Conservation (phyloP, 2,329 filamentous ascomycete species). For the Uncinocarpus reesii region DNA sequence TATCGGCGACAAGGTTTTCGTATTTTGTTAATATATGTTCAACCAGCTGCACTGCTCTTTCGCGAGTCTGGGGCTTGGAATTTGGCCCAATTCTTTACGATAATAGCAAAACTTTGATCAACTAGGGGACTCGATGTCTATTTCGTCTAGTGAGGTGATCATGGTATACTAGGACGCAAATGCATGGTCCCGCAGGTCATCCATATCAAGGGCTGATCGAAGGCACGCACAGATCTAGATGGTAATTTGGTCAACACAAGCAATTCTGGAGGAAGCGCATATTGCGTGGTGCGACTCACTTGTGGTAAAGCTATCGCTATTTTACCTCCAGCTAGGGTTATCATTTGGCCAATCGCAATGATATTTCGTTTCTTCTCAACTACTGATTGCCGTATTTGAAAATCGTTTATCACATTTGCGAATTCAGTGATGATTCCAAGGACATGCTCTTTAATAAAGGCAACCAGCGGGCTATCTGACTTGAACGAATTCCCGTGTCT, state of each 20-base stretch:
- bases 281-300: slow-evolving; percentile 43
- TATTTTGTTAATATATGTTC: slow-evolving; percentile 55
- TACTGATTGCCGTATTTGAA: slow-evolving; percentile 45
- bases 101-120: slow-evolving; percentile 80
- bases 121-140: slow-evolving; percentile 70
- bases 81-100: slow-evolving; percentile 65
- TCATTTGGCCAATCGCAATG: slow-evolving; percentile 77
- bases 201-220: slow-evolving; percentile 66
- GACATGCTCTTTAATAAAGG: slow-evolving; percentile 73
- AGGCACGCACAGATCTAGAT: slow-evolving; percentile 78
- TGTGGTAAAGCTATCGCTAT: slow-evolving; percentile 76
- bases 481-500: slow-evolving; percentile 38
- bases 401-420: slow-evolving; percentile 66
- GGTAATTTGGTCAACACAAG: slow-evolving; percentile 11
- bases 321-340: slow-evolving; percentile 61
- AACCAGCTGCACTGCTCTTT: slow-evolving; percentile 53
- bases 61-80: slow-evolving; percentile 53
- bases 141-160: slow-evolving; percentile 61
- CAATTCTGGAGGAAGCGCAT: slow-evolving; percentile 5
- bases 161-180: slow-evolving; percentile 79
- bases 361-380: slow-evolving; percentile 69
- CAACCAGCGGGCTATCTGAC: slow-evolving; percentile 51
- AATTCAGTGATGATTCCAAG: slow-evolving; percentile 78
- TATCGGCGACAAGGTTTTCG: slow-evolving; percentile 50
- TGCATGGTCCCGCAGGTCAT: slow-evolving; percentile 63